Base-by-base conservation (phyloP, 1,284 basidiomycete species). In the Fomitopsis pinicola region DNA sequence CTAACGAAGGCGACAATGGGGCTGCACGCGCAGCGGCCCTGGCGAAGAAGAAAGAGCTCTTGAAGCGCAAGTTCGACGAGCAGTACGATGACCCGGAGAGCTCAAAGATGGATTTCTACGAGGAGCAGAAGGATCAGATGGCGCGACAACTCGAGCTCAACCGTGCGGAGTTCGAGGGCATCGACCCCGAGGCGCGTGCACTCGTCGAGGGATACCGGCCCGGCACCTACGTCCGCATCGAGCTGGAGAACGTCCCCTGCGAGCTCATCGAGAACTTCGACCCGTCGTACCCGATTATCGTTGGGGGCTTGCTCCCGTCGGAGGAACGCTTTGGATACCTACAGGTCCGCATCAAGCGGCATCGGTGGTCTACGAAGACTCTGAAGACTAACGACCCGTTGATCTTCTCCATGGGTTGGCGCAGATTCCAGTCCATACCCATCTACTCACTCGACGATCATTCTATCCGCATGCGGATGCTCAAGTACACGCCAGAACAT, bases 401-500 rank as follows among this genome's bases (percentile, higher is more conserved):
- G 64, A 93, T 99, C 68, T 87, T 99, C 75, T 97, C 94, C 2
- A 78, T 98, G 12, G 97, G 97, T 9, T 99, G 97, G 97, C 80
- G 97, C 57, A 83, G 97, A 22, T 99, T 99, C 81, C 97, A 99
- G 75, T 91, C 87, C 0, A 80, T 97, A 30, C 97, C 97, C 0
- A 91, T 98, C 66, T 99, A 98, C 76, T 95, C 94, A 28, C 80
- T 99, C 33, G 97, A 99, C 75, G 97, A 99, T 73, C 94, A 97
- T 70, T 94, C 91, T 3, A 95, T 97, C 67, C 91, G 97, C 33
- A 98, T 99, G 87, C 92, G 97, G 53, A 94, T 98, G 92, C 90
- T 99, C 76, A 99, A 99, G 79, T 99, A 99, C 74, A 98, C 97
- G 0, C 97, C 97, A 0, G 97, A 99, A 76, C 97, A 99, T 72